Conservation (phyloP, 305 asterid genomes). For the Fraxinus platypoda region DNA sequence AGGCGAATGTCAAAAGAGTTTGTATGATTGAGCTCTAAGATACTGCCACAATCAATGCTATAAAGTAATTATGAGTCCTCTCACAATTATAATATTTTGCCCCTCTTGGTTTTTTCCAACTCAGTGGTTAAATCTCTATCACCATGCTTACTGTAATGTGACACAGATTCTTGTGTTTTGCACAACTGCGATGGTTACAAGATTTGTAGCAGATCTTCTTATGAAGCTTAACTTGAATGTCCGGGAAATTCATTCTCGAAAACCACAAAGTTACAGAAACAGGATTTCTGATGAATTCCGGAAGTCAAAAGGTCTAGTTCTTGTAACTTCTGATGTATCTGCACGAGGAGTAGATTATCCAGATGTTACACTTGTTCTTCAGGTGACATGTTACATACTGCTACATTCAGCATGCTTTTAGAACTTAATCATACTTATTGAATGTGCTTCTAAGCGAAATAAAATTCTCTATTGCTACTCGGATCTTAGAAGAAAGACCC, state of each 20-base stretch:
- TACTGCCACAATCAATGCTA: not conserved
- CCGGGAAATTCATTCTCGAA: constrained; percentile 91
- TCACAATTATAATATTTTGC: not conserved
- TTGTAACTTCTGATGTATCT: constrained; percentile 93
- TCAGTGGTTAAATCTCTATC: not conserved
- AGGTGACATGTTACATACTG: constrained; percentile 44
- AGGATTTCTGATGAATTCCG: constrained; percentile 87
- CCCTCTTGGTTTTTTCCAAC: not conserved
- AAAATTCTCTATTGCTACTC: not conserved
- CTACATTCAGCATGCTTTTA: constrained; percentile 7
- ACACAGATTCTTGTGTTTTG: constrained; percentile 91
- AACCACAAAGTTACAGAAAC: constrained; percentile 89
- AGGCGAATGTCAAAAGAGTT: not conserved
- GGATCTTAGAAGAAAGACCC: not conserved
- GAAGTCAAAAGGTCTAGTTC: constrained; percentile 90
- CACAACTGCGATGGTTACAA: constrained; percentile 96
- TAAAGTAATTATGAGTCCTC: not conserved
- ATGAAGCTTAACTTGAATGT: constrained; percentile 78
- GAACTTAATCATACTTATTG: not conserved
- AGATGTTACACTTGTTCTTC: constrained; percentile 82
- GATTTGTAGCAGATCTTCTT: constrained; percentile 80
- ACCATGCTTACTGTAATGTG: constrained; percentile 9
- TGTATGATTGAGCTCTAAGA: not conserved
- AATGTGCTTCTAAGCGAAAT: not conserved
- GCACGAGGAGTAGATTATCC: constrained; percentile 99